Evolutionary conservation across 768 basidiomycete genomes (phyloP), one percentile per base, ranked within the genome.

Genomic region (Serendipita indica): DNA sequence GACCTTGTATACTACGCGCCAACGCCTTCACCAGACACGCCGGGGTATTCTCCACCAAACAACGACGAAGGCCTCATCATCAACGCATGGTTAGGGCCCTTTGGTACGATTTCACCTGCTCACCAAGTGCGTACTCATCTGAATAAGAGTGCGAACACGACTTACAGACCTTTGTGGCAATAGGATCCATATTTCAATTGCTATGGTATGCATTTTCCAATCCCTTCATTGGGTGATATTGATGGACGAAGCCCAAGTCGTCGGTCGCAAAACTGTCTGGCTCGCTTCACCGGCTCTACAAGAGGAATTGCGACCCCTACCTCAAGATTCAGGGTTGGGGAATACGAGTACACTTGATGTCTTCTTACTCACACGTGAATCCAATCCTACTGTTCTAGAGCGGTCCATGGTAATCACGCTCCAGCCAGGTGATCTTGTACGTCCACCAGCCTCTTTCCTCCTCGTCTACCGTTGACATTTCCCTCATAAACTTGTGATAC

Each of bases 161-260:
- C n/a, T n/a, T n/a, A n/a, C n/a, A n/a, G n/a, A n/a, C n/a, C n/a
- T n/a, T n/a, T n/a, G n/a, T n/a, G n/a, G n/a, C n/a, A n/a, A 10
- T 60, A 94, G 90, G 94, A 99, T 66, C 93, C 93, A 2, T 96
- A 83, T 70, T 89, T 80, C 72, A 99, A 99, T 68, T 77, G 85
- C 62, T 98, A 89, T 68, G 81, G 91, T 91, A 69, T 62, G 74
- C 64, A 13, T 6, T 10, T 4, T 2, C n/a, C 6, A 28, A 20
- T 20, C 28, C 39, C 49, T 22, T 32, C 52, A 18, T 14, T 20
- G 39, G 12, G 61, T 60, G 58, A 30, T 34, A 61, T 58, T 56
- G 32, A 60, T 65, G 25, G 57, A 60, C 45, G 61, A 57, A 49
- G 91, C 84, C 0, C 96, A 98, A 73, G 77, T 96, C 3, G 83